phyloP scores from a whole-genome alignment of 805 yeast genomes.

The Zygotorulaspora sp. region DNA sequence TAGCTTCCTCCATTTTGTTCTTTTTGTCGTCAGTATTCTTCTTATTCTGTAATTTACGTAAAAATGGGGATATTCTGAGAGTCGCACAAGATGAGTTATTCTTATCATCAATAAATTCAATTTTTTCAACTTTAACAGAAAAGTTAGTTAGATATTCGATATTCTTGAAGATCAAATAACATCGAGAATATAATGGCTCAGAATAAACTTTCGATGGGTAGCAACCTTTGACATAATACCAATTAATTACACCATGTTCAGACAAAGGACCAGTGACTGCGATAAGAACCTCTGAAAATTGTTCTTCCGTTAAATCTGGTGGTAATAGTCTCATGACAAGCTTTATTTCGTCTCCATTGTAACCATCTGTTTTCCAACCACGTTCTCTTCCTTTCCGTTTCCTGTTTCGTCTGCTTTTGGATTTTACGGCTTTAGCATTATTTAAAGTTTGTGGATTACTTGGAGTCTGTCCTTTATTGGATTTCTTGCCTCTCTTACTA shows the following conservation, averaged over 20 bases:
- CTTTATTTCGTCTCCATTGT: constrained; percentile 17
- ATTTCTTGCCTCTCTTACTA: constrained; percentile 3
- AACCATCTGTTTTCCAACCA: constrained; percentile 6
- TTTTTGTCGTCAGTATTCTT: constrained; percentile 11
- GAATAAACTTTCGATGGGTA: constrained; percentile 31
- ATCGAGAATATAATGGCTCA: constrained; percentile 41
- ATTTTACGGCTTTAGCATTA: not conserved
- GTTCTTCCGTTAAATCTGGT: constrained; percentile 37
- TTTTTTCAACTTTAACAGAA: constrained; percentile 27
- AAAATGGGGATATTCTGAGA: constrained; percentile 23
- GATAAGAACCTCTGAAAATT: constrained; percentile 31
- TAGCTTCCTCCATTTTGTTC: too few relatives aligned
- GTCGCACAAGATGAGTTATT: constrained; percentile 23
- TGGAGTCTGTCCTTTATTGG: constrained; percentile 1
- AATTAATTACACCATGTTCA: constrained; percentile 32
- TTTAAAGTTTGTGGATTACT: not conserved
- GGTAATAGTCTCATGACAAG: constrained; percentile 43
- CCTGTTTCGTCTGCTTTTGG: not conserved
- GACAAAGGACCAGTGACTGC: constrained; percentile 20
- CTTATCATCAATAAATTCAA: constrained; percentile 32
- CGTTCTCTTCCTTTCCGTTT: constrained; percentile 9
- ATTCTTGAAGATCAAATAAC: constrained; percentile 39
- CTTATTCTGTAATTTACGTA: too few relatives aligned
- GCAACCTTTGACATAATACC: constrained; percentile 33
- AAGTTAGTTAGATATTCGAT: constrained; percentile 33